phyloP scores from a whole-genome alignment of 2,329 filamentous ascomycete genomes.

The Verticillium tricorpus region DNA sequence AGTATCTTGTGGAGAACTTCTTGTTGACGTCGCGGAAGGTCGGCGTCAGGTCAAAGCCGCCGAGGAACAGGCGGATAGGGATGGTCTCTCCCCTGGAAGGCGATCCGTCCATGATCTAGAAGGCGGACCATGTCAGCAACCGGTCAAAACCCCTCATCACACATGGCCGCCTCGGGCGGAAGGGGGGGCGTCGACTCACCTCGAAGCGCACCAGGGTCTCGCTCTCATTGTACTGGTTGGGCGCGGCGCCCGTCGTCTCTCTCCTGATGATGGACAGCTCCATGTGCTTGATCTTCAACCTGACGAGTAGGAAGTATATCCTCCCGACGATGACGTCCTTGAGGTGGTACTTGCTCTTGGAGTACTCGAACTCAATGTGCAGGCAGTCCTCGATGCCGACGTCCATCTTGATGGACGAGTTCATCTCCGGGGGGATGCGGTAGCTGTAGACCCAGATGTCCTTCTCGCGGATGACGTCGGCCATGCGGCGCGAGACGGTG shows the following conservation, averaged over 20 bases:
- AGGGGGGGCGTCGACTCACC: constrained; percentile 38
- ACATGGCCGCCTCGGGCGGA: background rate
- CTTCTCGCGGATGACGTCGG: constrained; percentile 97
- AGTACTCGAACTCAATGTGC: constrained; percentile 99
- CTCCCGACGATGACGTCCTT: constrained; percentile 98
- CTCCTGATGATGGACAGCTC: constrained; percentile 95
- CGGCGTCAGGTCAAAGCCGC: constrained; percentile 93
- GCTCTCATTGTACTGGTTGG: constrained; percentile 99
- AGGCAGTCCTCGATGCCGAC: constrained; percentile 98
- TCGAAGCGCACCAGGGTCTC: constrained; percentile 97
- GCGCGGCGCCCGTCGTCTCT: constrained; percentile 92
- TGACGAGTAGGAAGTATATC: constrained; percentile 96
- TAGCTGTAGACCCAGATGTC: constrained; percentile 99
- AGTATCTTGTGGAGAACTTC: constrained; percentile 98
- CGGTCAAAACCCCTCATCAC: background rate
- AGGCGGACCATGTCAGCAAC: background rate
- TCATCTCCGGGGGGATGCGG: constrained; percentile 95
- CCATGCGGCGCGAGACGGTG: constrained; percentile 94
- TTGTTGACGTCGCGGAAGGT: constrained; percentile 99
- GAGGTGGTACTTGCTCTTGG: constrained; percentile 97
- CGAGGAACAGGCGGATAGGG: constrained; percentile 92
- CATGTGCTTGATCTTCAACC: constrained; percentile 99
- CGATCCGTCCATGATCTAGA: constrained; percentile 96
- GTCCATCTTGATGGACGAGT: constrained; percentile 99
- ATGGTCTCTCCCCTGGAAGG: constrained; percentile 93